Percentiles rank a stretch among this genome's conserved stretches.
These are phyloP conservation scores for Penicillium rolfsii DNA, from an alignment of 2,329 filamentous ascomycete species.

Conservation along the genomic window DNA sequence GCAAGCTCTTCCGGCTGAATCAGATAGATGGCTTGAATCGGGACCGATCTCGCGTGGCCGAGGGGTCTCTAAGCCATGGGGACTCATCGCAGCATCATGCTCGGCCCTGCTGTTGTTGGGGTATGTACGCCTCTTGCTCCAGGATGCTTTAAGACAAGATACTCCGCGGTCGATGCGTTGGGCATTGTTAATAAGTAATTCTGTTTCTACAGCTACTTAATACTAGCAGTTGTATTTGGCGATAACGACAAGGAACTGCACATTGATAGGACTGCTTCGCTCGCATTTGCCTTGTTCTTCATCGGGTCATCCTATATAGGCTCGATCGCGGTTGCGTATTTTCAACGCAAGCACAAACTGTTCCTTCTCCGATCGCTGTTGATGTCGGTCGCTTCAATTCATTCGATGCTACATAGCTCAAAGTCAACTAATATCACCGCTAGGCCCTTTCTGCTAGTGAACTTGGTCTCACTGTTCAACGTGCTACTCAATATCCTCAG, in stretches of 20 bases:
- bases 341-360: conserved; percentile 28
- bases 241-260: conserved; percentile 22
- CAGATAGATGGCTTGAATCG: conserved; percentile 2
- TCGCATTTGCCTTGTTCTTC: conserved; percentile 33
- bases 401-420: background rate
- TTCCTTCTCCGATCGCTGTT: conserved; percentile 38
- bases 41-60: background rate
- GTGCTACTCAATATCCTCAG: conserved; percentile 39
- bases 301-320: conserved; percentile 33
- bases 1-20: conserved; percentile 9
- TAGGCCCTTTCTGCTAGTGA: conserved; percentile 26
- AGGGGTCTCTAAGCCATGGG: conserved; percentile 24
- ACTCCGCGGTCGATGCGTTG: background rate
- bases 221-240: conserved; percentile 36
- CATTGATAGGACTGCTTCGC: conserved; percentile 29
- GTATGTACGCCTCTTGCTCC: conserved; percentile 24
- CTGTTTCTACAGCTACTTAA: conserved; percentile 31
- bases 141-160: background rate
- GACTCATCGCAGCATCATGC: conserved; percentile 30
- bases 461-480: conserved; percentile 39
- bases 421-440: conserved; percentile 28
- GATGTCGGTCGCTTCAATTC: conserved; percentile 30
- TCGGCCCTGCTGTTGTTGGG: conserved; percentile 35
- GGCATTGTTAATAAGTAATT: background rate
- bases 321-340: conserved; percentile 32